These are phyloP conservation scores for Bisporella sp. DNA, from an alignment of 2,329 filamentous ascomycete species.

Conservation along the genomic window DNA sequence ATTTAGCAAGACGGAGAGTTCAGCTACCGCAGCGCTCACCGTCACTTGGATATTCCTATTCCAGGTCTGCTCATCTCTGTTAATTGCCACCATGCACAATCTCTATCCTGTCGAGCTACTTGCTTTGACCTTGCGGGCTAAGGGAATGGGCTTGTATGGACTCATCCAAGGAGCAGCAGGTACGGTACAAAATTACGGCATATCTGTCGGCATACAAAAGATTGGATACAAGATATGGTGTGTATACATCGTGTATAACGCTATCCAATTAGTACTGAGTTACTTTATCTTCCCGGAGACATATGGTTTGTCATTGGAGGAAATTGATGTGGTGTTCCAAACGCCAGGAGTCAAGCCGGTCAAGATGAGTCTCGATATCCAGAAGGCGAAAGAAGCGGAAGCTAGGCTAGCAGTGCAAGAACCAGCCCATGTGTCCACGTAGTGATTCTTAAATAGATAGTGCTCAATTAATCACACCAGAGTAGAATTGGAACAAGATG, in stretches of 20 bases:
- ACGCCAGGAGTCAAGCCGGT: conserved; percentile 35
- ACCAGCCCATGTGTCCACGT: no score
- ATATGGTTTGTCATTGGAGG: conserved; percentile 64
- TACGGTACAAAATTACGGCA: conserved; percentile 32
- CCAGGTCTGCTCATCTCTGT: conserved; percentile 37
- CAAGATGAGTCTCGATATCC: conserved; percentile 35
- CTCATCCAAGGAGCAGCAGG: conserved; percentile 23
- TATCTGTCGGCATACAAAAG: conserved; percentile 38
- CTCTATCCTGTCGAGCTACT: conserved; percentile 28
- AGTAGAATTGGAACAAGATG: no score
- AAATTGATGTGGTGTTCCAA: conserved; percentile 60
- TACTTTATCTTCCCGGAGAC: conserved; percentile 62
- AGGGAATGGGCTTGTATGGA: conserved; percentile 25
- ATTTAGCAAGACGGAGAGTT: conserved; percentile 22
- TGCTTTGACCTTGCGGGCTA: conserved; percentile 32
- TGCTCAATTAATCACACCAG: no score
- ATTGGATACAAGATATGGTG: conserved; percentile 44
- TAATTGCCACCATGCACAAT: conserved; percentile 34
- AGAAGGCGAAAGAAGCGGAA: conserved; percentile 32
- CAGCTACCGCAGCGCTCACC: conserved; percentile 33
- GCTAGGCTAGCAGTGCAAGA: not conserved
- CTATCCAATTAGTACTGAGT: conserved; percentile 37
- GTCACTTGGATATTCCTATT: conserved; percentile 42
- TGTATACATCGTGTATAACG: conserved; percentile 43
- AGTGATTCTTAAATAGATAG: no score